A percentile compares a stretch with the other conserved stretches of the same genome.
phyloP scores from a whole-genome alignment of 176 grass and related monocot genomes.

The Zea luxurians region DNA sequence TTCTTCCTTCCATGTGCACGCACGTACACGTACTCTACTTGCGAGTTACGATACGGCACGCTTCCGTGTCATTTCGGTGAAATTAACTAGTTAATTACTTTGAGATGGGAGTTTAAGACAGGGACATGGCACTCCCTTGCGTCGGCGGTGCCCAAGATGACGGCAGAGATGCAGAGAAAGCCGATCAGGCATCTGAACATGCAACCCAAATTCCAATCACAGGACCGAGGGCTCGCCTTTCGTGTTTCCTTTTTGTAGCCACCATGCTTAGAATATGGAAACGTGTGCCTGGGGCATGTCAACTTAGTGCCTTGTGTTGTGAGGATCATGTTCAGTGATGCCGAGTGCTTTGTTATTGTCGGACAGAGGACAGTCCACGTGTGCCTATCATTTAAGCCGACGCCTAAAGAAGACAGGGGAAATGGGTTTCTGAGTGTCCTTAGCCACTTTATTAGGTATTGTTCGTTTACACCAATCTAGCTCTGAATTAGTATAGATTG shows the following conservation, averaged over 20 bases:
- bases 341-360: background rate
- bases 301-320: background rate
- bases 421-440: background rate
- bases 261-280: constrained; percentile 21
- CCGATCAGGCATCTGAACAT: background rate
- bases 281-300: constrained; percentile 20
- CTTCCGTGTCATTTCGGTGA: background rate
- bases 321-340: background rate
- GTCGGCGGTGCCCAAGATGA: background rate
- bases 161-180: constrained; percentile 3
- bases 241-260: background rate
- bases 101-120: background rate
- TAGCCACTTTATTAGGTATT: background rate
- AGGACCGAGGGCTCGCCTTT: background rate
- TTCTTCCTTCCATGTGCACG: background rate
- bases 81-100: background rate
- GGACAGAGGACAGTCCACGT: background rate
- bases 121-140: background rate
- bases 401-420: background rate
- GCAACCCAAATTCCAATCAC: constrained; percentile 5
- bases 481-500: no score
- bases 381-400: background rate
- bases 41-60: background rate
- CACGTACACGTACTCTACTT: no score
- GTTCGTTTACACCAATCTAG: no score